These are phyloP conservation scores for Colletotrichum graminicola DNA, from an alignment of 2,329 filamentous ascomycete species.

Conservation along the genomic window DNA sequence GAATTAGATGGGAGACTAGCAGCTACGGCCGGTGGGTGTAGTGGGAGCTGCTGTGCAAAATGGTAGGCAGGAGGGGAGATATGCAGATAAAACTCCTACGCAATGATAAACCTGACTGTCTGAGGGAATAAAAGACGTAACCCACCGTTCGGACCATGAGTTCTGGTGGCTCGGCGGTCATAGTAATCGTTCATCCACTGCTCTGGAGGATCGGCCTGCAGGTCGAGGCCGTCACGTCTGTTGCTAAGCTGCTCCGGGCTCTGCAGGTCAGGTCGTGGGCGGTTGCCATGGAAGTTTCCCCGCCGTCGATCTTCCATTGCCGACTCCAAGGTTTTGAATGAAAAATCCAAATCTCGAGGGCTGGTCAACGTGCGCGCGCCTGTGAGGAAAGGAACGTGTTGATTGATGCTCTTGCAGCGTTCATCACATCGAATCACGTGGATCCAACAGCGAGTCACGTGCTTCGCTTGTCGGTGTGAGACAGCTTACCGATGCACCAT, in stretches of 20 bases:
- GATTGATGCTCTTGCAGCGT: constrained; percentile 25
- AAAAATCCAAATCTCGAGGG: neutral
- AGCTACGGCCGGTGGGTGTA: neutral
- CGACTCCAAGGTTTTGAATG: neutral
- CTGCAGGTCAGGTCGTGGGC: constrained; percentile 24
- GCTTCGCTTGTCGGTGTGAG: constrained; percentile 38
- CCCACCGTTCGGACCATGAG: constrained; percentile 39
- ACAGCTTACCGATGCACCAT: constrained; percentile 28
- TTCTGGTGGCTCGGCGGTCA: constrained; percentile 34
- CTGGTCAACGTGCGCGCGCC: neutral
- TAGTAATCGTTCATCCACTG: constrained; percentile 39
- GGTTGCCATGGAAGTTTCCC: constrained; percentile 12
- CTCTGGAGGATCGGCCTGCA: constrained; percentile 12
- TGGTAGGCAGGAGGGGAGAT: neutral
- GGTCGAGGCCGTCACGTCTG: constrained; percentile 12
- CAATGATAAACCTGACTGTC: neutral
- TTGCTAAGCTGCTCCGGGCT: constrained; percentile 22
- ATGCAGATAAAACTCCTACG: neutral
- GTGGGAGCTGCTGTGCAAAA: neutral
- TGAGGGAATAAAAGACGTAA: neutral
- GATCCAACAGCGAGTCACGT: constrained; percentile 23
- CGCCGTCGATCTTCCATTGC: constrained; percentile 29
- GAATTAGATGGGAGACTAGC: constrained; percentile 2
- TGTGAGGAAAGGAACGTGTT: neutral
- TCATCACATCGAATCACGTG: constrained; percentile 13